phyloP scores from a whole-genome alignment of 306 rosid species.

The Acacia crassicarpa region DNA sequence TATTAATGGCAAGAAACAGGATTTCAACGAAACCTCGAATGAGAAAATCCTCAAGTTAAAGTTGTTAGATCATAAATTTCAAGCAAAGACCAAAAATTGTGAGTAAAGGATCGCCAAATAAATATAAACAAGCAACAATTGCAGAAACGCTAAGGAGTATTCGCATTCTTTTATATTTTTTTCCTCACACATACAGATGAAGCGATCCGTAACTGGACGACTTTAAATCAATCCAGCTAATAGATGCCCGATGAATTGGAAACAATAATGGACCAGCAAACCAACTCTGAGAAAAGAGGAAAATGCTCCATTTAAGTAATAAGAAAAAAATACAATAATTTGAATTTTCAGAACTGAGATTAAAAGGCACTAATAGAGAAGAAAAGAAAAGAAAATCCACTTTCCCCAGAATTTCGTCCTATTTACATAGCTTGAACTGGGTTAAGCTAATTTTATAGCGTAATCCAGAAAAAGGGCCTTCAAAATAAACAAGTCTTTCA shows the following conservation, averaged over 20 bases:
- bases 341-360: not conserved
- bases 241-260: not conserved
- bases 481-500: not conserved
- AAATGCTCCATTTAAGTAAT: constrained; percentile 20
- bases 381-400: not conserved
- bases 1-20: constrained; percentile 31
- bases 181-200: not conserved
- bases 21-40: constrained; percentile 26
- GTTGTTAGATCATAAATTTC: constrained; percentile 28
- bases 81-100: constrained; percentile 29
- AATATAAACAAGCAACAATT: constrained; percentile 47
- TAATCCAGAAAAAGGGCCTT: constrained; percentile 17
- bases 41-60: constrained; percentile 26
- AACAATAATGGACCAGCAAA: not conserved
- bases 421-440: not conserved
- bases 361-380: not conserved
- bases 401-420: constrained; percentile 1
- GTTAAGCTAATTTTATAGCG: constrained; percentile 8
- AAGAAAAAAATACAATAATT: not conserved
- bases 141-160: constrained; percentile 39
- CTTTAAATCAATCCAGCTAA: not conserved
- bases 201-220: not conserved
- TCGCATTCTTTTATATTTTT: not conserved
- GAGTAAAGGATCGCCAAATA: constrained; percentile 56
- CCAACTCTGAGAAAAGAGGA: not conserved